Conservation (phyloP, 495 filamentous ascomycete genomes). For the Aspergillus olivimuriae region DNA sequence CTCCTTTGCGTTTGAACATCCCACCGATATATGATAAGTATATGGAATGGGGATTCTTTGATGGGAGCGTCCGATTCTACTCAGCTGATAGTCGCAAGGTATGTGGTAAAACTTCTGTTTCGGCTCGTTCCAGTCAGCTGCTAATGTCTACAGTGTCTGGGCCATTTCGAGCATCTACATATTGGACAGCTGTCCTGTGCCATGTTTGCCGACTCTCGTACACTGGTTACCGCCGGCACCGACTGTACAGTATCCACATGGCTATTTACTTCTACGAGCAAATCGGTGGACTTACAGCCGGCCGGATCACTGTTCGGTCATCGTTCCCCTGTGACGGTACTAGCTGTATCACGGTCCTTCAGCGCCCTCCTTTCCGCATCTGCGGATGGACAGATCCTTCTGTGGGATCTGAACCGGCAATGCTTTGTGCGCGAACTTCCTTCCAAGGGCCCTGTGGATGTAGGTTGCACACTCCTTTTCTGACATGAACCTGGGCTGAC, state of each 20-base stretch:
- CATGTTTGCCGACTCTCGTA: slow-evolving; percentile 80
- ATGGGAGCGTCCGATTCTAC: slow-evolving; percentile 88
- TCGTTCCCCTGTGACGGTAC: slow-evolving; percentile 66
- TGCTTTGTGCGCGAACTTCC: slow-evolving; percentile 77
- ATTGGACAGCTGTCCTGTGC: slow-evolving; percentile 77
- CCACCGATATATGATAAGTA: slow-evolving; percentile 84
- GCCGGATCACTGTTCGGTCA: slow-evolving; percentile 83
- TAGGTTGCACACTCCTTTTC: slow-evolving; percentile 18
- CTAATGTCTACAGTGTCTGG: slow-evolving; percentile 46
- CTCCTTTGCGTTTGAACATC: slow-evolving; percentile 75
- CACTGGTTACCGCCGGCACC: slow-evolving; percentile 80
- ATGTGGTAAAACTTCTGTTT: slow-evolving; percentile 1
- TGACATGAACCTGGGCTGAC: background rate
- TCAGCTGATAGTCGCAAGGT: slow-evolving; percentile 67
- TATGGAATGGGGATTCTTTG: slow-evolving; percentile 93
- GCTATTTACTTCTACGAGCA: slow-evolving; percentile 55
- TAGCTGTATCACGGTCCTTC: slow-evolving; percentile 82
- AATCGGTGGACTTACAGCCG: slow-evolving; percentile 73
- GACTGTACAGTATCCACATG: slow-evolving; percentile 89
- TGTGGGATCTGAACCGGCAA: slow-evolving; percentile 91
- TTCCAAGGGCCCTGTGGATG: slow-evolving; percentile 43
- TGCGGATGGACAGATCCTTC: slow-evolving; percentile 69
- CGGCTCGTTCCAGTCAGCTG: background rate
- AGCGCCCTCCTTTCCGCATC: slow-evolving; percentile 78
- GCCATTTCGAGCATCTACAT: slow-evolving; percentile 89